These are phyloP conservation scores for Hanseniaspora vineae DNA, from an alignment of 805 yeast genomes.

Conservation along the genomic window DNA sequence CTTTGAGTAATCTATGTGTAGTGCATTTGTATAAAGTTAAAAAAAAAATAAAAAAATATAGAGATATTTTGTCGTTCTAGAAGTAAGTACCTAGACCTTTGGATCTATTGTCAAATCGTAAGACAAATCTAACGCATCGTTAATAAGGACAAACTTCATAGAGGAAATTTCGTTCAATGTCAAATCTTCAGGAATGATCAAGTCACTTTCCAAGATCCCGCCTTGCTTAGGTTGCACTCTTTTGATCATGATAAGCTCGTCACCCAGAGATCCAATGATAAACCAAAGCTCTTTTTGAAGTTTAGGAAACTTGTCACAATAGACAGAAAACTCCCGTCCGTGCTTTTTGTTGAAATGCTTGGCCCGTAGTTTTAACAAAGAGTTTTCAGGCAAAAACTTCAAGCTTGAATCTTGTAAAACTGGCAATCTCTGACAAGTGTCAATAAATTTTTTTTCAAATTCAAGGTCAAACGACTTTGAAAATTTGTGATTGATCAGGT, in stretches of 20 bases:
- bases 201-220: conserved; percentile 25
- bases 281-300: conserved; percentile 93
- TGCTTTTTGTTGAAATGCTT: conserved; percentile 36
- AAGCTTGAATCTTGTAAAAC: conserved; percentile 31
- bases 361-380: conserved; percentile 31
- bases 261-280: conserved; percentile 39
- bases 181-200: conserved; percentile 33
- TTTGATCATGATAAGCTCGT: conserved; percentile 52
- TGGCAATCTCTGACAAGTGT: conserved; percentile 48
- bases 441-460: conserved; percentile 35
- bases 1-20: conserved; percentile 31
- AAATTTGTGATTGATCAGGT: conserved; percentile 3
- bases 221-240: conserved; percentile 53
- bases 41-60: not conserved
- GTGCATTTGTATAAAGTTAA: not conserved
- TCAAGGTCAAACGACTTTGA: conserved; percentile 17
- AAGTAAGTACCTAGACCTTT: too few relatives aligned
- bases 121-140: conserved; percentile 52
- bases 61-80: too few relatives aligned
- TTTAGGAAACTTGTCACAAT: conserved; percentile 77
- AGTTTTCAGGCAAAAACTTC: conserved; percentile 24
- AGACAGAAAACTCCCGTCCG: conserved; percentile 50
- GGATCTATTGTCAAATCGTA: conserved; percentile 24
- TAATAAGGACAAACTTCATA: conserved; percentile 38
- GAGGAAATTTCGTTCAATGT: conserved; percentile 25